These are phyloP conservation scores for Ophioceras dolichostomum DNA, from an alignment of 2,329 filamentous ascomycete species.

Conservation along the genomic window DNA sequence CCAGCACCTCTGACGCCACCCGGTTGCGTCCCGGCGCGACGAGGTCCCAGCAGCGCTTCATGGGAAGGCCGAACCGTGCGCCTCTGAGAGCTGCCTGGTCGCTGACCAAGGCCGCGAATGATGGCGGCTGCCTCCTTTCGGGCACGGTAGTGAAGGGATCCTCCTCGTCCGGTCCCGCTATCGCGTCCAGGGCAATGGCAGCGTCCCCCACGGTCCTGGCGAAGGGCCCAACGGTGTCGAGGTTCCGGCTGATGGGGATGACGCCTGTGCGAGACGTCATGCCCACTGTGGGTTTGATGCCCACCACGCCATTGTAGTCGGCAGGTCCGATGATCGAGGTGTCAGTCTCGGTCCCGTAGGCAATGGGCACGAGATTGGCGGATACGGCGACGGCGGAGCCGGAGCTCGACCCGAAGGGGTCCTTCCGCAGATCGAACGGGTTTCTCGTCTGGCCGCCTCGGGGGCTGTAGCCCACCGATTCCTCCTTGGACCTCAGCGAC, in stretches of 20 bases:
- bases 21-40: no score
- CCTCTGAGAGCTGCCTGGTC: no score
- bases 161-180: no score
- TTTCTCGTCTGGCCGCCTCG: constrained; percentile 52
- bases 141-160: no score
- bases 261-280: constrained; percentile 52
- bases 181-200: constrained; percentile 51
- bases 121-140: no score
- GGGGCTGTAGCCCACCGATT: constrained; percentile 26
- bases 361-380: constrained; percentile 49
- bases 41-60: no score
- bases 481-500: not conserved
- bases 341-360: constrained; percentile 65
- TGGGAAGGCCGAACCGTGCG: no score
- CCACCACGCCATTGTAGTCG: constrained; percentile 55
- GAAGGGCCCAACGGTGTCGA: constrained; percentile 59
- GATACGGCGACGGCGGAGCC: constrained; percentile 54
- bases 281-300: constrained; percentile 66
- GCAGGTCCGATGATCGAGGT: constrained; percentile 62
- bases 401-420: constrained; percentile 57
- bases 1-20: no score
- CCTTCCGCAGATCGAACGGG: constrained; percentile 56
- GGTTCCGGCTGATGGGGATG: constrained; percentile 54
- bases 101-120: no score
- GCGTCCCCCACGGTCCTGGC: constrained; percentile 59